Evolutionary conservation across 208 protist genomes (phyloP).

Genomic region (Leishmania mexicana): DNA sequence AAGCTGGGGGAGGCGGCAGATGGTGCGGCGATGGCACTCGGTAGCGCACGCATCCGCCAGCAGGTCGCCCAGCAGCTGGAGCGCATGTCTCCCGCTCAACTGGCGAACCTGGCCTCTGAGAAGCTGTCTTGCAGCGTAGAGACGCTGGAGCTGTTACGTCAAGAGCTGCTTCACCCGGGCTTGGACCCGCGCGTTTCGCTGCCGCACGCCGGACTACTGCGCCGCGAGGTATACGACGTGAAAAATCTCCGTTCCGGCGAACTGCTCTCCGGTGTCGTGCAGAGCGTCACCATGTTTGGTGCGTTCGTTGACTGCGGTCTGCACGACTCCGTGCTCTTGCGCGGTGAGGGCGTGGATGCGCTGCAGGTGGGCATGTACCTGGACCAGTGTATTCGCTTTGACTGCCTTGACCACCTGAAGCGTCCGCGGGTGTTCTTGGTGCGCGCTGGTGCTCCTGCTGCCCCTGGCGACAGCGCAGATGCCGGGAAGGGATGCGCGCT

Average conservation of each 20-base stretch:
- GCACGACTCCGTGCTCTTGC: slow-evolving; percentile 75
- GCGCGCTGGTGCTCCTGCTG: slow-evolving; percentile 6
- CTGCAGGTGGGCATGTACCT: slow-evolving; percentile 64
- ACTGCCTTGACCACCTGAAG: slow-evolving; percentile 55
- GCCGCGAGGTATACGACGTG: slow-evolving; percentile 41
- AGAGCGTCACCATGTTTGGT: slow-evolving; percentile 82
- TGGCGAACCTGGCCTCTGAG: slow-evolving; percentile 22
- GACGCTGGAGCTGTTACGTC: slow-evolving; percentile 60
- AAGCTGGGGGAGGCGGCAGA: not conserved
- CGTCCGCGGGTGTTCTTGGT: slow-evolving; percentile 48
- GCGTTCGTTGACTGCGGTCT: slow-evolving; percentile 87
- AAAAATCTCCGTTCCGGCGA: slow-evolving; percentile 55
- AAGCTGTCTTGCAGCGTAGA: slow-evolving; percentile 57
- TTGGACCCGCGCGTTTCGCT: slow-evolving; percentile 75
- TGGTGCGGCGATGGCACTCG: not conserved
- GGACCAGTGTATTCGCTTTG: slow-evolving; percentile 39
- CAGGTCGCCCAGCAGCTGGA: slow-evolving; percentile 18
- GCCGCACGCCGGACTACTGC: slow-evolving; percentile 75
- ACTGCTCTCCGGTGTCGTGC: slow-evolving; percentile 61
- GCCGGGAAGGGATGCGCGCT: not conserved
- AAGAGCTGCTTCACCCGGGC: slow-evolving; percentile 63
- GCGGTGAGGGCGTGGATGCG: slow-evolving; percentile 45
- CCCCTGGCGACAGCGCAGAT: not conserved
- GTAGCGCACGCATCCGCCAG: slow-evolving; percentile 17
- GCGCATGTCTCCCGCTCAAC: slow-evolving; percentile 17